Evolutionary conservation across 2,329 filamentous ascomycete species (phyloP).

Genomic region (Calycina marina): DNA sequence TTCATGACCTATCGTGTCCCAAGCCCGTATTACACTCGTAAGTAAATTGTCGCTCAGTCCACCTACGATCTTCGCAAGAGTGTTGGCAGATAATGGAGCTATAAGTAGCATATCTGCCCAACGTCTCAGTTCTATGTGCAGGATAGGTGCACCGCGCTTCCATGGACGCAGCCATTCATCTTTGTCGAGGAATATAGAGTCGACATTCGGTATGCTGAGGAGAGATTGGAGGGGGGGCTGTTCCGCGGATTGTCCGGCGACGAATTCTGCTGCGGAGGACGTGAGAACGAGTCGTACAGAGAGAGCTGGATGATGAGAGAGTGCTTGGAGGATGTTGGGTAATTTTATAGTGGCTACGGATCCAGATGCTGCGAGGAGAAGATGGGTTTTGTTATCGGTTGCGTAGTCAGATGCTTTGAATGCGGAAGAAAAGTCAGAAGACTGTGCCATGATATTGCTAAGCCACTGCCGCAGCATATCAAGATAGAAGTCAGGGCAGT

Average conservation of each 20-base stretch:
- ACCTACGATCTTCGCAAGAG: slow-evolving; percentile 66
- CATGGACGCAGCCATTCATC: slow-evolving; percentile 72
- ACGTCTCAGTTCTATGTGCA: slow-evolving; percentile 79
- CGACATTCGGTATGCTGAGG: slow-evolving; percentile 50
- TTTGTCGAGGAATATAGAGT: slow-evolving; percentile 62
- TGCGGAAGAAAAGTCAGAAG: no score
- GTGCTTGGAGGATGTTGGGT: slow-evolving; percentile 44
- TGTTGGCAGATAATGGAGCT: slow-evolving; percentile 72
- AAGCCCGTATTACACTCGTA: slow-evolving; percentile 63
- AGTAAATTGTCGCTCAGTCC: slow-evolving; percentile 71
- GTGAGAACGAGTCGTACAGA: slow-evolving; percentile 76
- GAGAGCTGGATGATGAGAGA: slow-evolving; percentile 36
- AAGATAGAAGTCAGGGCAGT: no score
- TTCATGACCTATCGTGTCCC: slow-evolving; percentile 46
- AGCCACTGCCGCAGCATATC: no score
- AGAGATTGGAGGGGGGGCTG: slow-evolving; percentile 54
- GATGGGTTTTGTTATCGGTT: no score
- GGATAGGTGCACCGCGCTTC: slow-evolving; percentile 57
- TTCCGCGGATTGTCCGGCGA: slow-evolving; percentile 58
- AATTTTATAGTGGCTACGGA: slow-evolving; percentile 78
- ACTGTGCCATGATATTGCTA: no score
- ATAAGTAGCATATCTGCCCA: slow-evolving; percentile 73
- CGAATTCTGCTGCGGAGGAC: slow-evolving; percentile 56
- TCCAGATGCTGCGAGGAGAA: no score
- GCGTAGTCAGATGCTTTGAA: no score